Conservation (phyloP, 169 alveolate genomes). For the Neospora caninum region DNA sequence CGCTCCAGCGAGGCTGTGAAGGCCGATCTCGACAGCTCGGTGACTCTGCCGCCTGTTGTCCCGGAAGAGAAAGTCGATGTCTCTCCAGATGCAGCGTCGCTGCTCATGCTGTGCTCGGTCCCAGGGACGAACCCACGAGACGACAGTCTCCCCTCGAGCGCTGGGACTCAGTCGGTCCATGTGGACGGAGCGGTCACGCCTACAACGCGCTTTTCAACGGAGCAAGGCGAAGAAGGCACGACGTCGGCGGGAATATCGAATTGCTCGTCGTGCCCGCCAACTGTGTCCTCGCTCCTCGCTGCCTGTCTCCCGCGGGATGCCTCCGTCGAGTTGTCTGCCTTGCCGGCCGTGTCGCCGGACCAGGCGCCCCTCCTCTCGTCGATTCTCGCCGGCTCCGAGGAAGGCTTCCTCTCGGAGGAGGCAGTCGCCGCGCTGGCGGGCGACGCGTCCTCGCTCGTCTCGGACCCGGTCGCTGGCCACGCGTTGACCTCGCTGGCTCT, state of each 20-base stretch:
- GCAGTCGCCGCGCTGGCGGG: background rate
- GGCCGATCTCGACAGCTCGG: too few species aligned
- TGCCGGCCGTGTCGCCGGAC: background rate
- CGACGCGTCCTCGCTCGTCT: background rate
- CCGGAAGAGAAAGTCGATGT: too few species aligned
- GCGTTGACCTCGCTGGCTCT: background rate
- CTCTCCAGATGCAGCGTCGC: too few species aligned
- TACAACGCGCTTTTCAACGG: conserved; percentile 4
- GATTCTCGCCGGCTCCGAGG: background rate
- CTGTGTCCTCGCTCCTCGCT: background rate
- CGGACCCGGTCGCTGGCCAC: background rate
- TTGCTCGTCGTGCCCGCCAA: background rate
- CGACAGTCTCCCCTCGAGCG: background rate
- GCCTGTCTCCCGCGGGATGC: background rate
- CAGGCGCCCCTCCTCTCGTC: background rate
- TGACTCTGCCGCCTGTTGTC: too few species aligned
- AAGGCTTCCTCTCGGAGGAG: background rate
- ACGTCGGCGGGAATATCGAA: background rate
- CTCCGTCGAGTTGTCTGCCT: background rate
- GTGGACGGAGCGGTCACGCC: background rate
- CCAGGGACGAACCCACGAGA: background rate
- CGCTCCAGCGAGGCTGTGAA: too few species aligned
- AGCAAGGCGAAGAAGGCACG: conserved; percentile 15
- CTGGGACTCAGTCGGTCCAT: background rate
- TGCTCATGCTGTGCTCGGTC: too few species aligned